Base-by-base conservation (phyloP, 257 asterid genomes). In the Misopates orontium region DNA sequence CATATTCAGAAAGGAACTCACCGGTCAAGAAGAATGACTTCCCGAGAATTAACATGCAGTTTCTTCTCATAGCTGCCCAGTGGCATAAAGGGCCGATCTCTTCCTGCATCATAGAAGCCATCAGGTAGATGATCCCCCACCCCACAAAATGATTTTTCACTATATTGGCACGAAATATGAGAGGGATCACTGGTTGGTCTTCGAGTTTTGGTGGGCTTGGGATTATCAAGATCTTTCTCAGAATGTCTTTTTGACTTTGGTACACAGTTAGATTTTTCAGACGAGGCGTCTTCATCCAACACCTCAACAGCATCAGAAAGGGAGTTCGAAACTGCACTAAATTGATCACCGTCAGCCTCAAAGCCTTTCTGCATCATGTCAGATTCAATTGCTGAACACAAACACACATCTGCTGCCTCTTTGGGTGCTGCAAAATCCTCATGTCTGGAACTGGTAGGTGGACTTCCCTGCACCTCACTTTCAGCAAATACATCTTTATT, bases 21-120 rank as follows among this genome's bases (percentile, higher is more conserved):
- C 99, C 95, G 78, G 70, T 93, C 97, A 66, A 93, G 84, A 73
- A 93, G 83, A 73, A 93, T 84, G 48, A 93, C 95, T 79, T 93
- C 97, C 62, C 99, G 85, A 20, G 84, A 77, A 69, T 82, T 82
- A 62, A 73, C 76, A 20, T 71, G 80, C 64, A 75, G 57, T 66
- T 69, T 80, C 51, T 83, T 75, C 69, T 90, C 95, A 70, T 84
- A 93, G 66, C 75, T 62, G 55, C 66, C 72, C 51, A 93, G 75
- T 11, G 94, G 80, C 91, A 84, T 70, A 79, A 87, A 93, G 48
- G 96, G 97, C 8, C 97, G 87, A 75, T 93, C 96, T 69, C 99
- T 77, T 20, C 99, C 99, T 11, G 96, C 95, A 67, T 93, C 99
- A 79, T 87, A 93, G 77, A 93, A 93, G 23, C 99, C 99, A 82